phyloP scores from a whole-genome alignment of 257 asterid genomes.

The Solanum appendiculatum region DNA sequence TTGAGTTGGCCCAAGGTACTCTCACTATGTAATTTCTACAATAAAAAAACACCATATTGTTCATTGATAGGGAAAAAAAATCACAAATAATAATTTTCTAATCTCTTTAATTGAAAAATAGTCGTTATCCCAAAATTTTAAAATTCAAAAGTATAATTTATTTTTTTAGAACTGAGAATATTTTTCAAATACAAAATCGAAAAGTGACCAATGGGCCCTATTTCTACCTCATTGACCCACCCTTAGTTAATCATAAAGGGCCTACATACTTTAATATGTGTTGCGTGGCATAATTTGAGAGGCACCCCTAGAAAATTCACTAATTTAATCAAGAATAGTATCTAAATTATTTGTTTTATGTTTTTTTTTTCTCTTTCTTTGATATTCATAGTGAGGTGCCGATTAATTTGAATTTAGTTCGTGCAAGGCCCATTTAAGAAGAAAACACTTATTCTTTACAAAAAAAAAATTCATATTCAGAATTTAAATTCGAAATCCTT shows the following conservation, averaged over 20 bases:
- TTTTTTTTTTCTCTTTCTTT: neutral
- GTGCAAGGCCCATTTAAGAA: neutral
- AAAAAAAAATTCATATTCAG: rapidly evolving
- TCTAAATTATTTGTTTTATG: neutral
- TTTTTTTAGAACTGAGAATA: neutral
- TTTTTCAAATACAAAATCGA: neutral
- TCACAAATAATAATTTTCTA: too few species aligned
- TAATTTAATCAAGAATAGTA: neutral
- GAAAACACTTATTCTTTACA: neutral
- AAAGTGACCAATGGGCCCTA: neutral
- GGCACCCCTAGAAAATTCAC: neutral
- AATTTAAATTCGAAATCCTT: neutral
- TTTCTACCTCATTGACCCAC: neutral
- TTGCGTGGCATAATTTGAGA: neutral
- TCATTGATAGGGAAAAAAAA: too few species aligned
- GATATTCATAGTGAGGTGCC: neutral
- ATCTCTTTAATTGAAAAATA: too few species aligned
- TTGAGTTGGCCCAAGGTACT: neutral
- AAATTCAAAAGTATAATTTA: neutral
- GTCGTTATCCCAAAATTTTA: too few species aligned
- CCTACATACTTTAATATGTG: neutral
- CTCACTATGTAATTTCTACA: too few species aligned
- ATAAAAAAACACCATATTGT: too few species aligned
- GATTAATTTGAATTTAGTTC: neutral
- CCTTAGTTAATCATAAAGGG: neutral